phyloP scores from a whole-genome alignment of 371 early-diverging fungal species.

The Nosema muscidifuracis region DNA sequence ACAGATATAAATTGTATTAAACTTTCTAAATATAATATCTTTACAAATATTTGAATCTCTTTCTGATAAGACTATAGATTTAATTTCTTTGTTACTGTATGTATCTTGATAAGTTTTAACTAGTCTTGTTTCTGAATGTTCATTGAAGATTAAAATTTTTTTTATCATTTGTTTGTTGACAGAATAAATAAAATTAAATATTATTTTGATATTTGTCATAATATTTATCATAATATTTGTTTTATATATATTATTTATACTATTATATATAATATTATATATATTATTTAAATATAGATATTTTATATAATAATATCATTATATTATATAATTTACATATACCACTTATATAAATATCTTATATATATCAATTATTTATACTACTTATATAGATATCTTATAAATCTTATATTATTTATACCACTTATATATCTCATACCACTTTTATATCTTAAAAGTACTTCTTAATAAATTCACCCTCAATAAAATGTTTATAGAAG shows the following conservation, averaged over 20 bases:
- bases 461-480: too few relatives aligned
- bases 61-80: not conserved
- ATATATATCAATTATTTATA: too few relatives aligned
- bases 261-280: too few relatives aligned
- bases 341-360: too few relatives aligned
- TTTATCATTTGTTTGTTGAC: slow-evolving; percentile 28
- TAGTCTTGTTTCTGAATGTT: slow-evolving; percentile 5
- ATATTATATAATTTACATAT: not conserved
- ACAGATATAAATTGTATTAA: slow-evolving; percentile 10
- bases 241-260: too few relatives aligned
- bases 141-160: slow-evolving; percentile 24
- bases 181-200: too few relatives aligned
- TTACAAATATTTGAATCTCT: slow-evolving; percentile 5
- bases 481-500: slow-evolving; percentile 2
- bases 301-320: not conserved
- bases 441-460: not conserved
- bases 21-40: slow-evolving; percentile 29
- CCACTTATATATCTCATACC: slow-evolving; percentile 5
- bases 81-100: slow-evolving; percentile 17
- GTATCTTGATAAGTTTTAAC: slow-evolving; percentile 1
- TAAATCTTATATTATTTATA: slow-evolving; percentile 25
- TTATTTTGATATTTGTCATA: too few relatives aligned
- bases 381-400: not conserved
- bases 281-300: not conserved
- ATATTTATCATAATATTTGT: too few relatives aligned